Conservation (phyloP, 192 early-diverging fungal genomes). For the Paraglomus occultum region DNA sequence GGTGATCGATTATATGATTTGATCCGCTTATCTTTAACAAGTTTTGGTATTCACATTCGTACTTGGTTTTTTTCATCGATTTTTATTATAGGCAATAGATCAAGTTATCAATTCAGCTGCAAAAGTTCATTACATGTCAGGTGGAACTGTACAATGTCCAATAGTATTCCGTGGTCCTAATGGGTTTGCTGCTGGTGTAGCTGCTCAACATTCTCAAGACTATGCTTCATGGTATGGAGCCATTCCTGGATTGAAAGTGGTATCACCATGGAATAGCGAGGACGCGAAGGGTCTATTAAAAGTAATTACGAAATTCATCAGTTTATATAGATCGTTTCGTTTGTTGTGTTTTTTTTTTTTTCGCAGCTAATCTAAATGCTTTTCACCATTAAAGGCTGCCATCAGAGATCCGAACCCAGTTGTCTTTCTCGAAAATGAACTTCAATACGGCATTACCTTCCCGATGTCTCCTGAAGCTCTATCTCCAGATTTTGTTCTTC, state of each 20-base stretch:
- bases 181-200: constrained; percentile 96
- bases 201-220: constrained; percentile 98
- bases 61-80: constrained; percentile 15
- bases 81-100: constrained; percentile 77
- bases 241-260: constrained; percentile 96
- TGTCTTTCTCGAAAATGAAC: constrained; percentile 94
- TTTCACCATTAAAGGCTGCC: constrained; percentile 58
- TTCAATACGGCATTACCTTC: constrained; percentile 94
- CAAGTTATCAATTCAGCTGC: constrained; percentile 99
- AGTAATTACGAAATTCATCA: constrained; percentile 22
- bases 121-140: constrained; percentile 98
- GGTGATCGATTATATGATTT: constrained; percentile 45
- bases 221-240: constrained; percentile 98
- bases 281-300: constrained; percentile 97
- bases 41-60: neutral
- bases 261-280: constrained; percentile 93
- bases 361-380: neutral
- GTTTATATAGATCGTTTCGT: neutral
- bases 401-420: constrained; percentile 99
- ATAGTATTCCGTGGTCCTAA: constrained; percentile 99
- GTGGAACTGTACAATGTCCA: constrained; percentile 80
- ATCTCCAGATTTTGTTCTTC: constrained; percentile 79
- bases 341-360: neutral
- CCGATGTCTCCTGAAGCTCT: constrained; percentile 69
- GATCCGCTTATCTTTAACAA: neutral